Base-by-base conservation (phyloP, 345 rosid species). In the Melastoma malabathricum region DNA sequence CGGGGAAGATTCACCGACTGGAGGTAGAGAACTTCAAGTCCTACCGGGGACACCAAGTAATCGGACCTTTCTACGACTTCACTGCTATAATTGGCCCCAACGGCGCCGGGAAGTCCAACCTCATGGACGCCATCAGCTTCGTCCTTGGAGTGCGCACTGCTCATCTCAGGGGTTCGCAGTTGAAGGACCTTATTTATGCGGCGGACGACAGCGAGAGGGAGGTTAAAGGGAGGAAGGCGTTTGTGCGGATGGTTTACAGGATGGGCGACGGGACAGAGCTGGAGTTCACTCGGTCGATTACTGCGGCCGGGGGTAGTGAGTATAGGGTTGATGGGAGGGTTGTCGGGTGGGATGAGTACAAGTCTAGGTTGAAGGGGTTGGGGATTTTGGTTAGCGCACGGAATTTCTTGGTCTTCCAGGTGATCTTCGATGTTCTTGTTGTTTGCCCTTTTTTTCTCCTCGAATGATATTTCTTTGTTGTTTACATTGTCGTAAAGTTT, bases 71-170 rank as follows among this genome's bases (percentile, higher is more conserved):
- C 82, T 78, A 68, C 56, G 95, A 92, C 70, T 92, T 92, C 78
- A 92, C 98, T 1, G 98, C 98, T 20, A 87, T 92, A 4, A 87
- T 92, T 39, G 98, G 98, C 29, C 98, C 98, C 23, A 92, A 92
- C 69, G 98, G 98, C 5, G 77, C 98, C 3, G 98, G 98, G 14
- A 92, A 92, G 65, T 92, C 96, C 18, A 92, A 92, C 67, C 79
- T 92, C 44, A 92, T 92, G 98, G 98, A 92, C 63, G 98, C 98
- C 2, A 92, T 92, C 38, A 92, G 98, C 71, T 92, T 92, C 68
- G 96, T 92, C 15, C 89, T 92, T 10, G 98, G 98, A 1, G 95
- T 92, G 58, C 96, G 98, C 8, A 73, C 96, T 0, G 98, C 87
- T 15, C 98, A 92, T 27, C 96, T 90, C 46, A 94, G 98, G 27